Base-by-base conservation (phyloP, 768 basidiomycete species). In the Lentinula boryana region DNA sequence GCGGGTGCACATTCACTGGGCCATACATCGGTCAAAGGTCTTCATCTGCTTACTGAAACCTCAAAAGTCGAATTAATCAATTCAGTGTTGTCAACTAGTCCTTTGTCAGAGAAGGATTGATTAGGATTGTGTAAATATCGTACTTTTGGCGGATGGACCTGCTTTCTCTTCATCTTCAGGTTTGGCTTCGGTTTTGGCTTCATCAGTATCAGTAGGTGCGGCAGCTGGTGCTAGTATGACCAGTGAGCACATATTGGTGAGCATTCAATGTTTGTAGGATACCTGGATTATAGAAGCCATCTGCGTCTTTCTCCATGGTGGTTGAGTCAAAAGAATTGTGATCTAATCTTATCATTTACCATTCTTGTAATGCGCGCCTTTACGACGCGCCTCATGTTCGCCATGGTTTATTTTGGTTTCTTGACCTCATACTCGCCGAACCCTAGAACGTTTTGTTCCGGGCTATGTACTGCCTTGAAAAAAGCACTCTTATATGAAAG, bases 31-130 rank as follows among this genome's bases (percentile, higher is more conserved):
- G 56, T 54, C 64, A 56, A 64, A 63, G 27, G 61, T 51, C n/a
- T 41, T 18, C 8, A 48, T 18, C 5, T 23, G 72, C 86, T 60
- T 70, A 92, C 91, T 67, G 83, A 81, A 63, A 93, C 91, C 74
- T 93, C 90, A 68, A 91, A 93, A 27, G 83, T 86, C n/a, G 89
- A 87, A 63, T 85, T 81, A 67, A 92, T 81, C 40, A 93, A 81
- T 70, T 91, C 88, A 32, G 76, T 80, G 10, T 77, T 73, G 52
- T 64, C 68, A 18, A 50, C 74, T 77, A 46, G 16, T n/a, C 23
- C 32, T 54, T 31, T 48, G n/a, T 16, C 43, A 13, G 12, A 38
- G 46, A 31, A 16, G 8, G 32, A 31, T 31, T 33, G 15, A 48
- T 21, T n/a, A 6, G 52, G 16, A 46, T 23, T 12, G 49, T 23